These are phyloP conservation scores for Rhynchosporium agropyri DNA, from an alignment of 2,329 filamentous ascomycete genomes.

Conservation along the genomic window DNA sequence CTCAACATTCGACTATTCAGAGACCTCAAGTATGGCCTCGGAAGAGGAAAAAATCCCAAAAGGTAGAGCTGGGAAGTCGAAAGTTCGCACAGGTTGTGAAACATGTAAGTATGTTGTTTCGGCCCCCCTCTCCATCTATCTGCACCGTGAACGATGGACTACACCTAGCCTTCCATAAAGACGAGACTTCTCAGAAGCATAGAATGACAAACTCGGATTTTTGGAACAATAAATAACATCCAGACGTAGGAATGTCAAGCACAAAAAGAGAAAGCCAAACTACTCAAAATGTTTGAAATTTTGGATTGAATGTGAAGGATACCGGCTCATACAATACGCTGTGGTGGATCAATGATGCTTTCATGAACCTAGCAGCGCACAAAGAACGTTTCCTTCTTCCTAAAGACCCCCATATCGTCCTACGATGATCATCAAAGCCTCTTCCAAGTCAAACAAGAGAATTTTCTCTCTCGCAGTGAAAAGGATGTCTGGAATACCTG, in stretches of 20 bases:
- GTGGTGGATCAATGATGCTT: neutral
- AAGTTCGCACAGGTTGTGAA: constrained; percentile 16
- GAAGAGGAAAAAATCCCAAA: neutral
- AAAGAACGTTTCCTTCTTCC: constrained; percentile 4
- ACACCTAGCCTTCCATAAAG: neutral
- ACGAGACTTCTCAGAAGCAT: neutral
- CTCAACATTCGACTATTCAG: neutral
- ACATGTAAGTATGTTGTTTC: constrained; percentile 19
- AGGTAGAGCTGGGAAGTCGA: constrained; percentile 17
- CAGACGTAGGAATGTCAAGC: constrained; percentile 13
- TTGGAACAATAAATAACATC: neutral
- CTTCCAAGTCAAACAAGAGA: neutral
- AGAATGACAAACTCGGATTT: too few relatives aligned
- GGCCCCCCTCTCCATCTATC: neutral
- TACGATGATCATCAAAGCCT: constrained; percentile 2
- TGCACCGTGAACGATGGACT: neutral
- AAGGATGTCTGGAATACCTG: constrained; percentile 10
- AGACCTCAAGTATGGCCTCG: neutral
- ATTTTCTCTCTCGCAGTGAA: neutral
- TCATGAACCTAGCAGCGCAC: neutral
- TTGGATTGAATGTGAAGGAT: constrained; percentile 14
- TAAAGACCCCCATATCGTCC: neutral
- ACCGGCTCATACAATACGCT: constrained; percentile 7
- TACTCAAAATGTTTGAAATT: constrained; percentile 13
- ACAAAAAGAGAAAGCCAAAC: neutral